These are phyloP conservation scores for Trichoderma koningii DNA, from an alignment of 2,329 filamentous ascomycete species.

Conservation along the genomic window DNA sequence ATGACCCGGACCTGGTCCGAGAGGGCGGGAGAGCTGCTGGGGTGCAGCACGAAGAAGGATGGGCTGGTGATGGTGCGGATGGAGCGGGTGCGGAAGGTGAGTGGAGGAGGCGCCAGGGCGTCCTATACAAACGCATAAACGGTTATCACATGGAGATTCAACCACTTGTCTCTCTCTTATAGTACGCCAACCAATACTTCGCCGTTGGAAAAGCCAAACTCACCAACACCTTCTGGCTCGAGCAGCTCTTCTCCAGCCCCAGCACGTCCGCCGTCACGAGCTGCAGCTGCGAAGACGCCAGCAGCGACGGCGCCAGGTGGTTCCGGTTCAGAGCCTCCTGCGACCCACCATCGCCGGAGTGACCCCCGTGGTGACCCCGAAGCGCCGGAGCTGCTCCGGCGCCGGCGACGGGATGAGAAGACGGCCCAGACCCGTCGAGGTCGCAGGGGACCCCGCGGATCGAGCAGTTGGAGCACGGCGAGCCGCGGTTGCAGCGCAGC, in stretches of 20 bases:
- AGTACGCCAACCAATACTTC: too few relatives aligned
- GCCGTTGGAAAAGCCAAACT: neutral
- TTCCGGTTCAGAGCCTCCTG: constrained; percentile 18
- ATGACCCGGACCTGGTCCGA: constrained; percentile 35
- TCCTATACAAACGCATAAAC: neutral
- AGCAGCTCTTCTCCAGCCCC: constrained; percentile 5
- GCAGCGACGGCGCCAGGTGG: constrained; percentile 11
- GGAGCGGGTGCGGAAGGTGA: constrained; percentile 8
- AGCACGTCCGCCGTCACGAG: constrained; percentile 20
- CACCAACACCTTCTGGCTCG: constrained; percentile 13
- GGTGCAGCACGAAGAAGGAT: constrained; percentile 38
- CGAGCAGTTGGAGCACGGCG: constrained; percentile 19
- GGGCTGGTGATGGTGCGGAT: constrained; percentile 37
- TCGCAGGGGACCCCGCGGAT: constrained; percentile 19
- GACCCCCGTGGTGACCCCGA: neutral
- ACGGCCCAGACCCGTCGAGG: neutral
- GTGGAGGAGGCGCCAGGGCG: neutral
- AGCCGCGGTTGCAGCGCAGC: constrained; percentile 19
- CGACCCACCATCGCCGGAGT: constrained; percentile 1
- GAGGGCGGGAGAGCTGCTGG: constrained; percentile 28
- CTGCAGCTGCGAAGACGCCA: constrained; percentile 14
- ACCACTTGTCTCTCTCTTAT: too few relatives aligned
- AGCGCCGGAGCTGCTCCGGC: neutral
- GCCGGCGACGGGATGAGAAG: too few relatives aligned
- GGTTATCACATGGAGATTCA: too few relatives aligned